Percentiles rank a stretch among this genome's conserved stretches.
phyloP scores from a whole-genome alignment of 805 yeast species.

The Candida taoyuanica region DNA sequence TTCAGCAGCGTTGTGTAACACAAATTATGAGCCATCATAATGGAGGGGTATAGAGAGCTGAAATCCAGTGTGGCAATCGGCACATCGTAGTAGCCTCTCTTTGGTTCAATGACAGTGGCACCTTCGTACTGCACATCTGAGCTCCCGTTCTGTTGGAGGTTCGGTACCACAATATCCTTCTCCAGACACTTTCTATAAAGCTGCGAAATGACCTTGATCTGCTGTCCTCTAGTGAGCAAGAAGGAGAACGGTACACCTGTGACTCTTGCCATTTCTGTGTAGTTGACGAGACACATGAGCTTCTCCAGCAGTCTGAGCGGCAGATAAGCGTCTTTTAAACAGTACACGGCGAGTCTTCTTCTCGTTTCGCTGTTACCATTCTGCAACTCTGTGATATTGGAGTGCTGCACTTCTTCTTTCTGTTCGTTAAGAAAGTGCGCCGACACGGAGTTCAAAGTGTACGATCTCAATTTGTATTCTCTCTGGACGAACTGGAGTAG shows the following conservation, averaged over 20 bases:
- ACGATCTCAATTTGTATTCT: slow-evolving; percentile 90
- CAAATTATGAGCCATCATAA: slow-evolving; percentile 98
- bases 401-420: slow-evolving; percentile 96
- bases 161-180: slow-evolving; percentile 85
- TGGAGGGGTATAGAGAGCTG: slow-evolving; percentile 95
- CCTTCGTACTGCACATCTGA: slow-evolving; percentile 95
- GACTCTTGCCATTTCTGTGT: slow-evolving; percentile 99
- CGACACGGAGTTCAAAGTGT: slow-evolving; percentile 91
- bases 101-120: slow-evolving; percentile 97
- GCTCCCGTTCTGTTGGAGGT: slow-evolving; percentile 70
- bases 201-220: slow-evolving; percentile 95
- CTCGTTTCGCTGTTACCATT: slow-evolving; percentile 91
- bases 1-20: slow-evolving; percentile 89
- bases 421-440: slow-evolving; percentile 93
- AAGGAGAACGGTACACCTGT: slow-evolving; percentile 97
- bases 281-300: slow-evolving; percentile 92
- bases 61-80: slow-evolving; percentile 98
- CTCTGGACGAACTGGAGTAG: slow-evolving; percentile 88
- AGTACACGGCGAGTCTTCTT: slow-evolving; percentile 92
- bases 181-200: slow-evolving; percentile 87
- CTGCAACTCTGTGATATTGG: slow-evolving; percentile 91
- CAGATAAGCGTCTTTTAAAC: slow-evolving; percentile 92
- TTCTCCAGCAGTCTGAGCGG: slow-evolving; percentile 87
- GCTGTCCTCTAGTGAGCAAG: slow-evolving; percentile 89
- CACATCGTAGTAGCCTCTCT: slow-evolving; percentile 90